Evolutionary conservation across 176 grass and related monocot genomes (phyloP).

Genomic region (Phoenix dactylifera): DNA sequence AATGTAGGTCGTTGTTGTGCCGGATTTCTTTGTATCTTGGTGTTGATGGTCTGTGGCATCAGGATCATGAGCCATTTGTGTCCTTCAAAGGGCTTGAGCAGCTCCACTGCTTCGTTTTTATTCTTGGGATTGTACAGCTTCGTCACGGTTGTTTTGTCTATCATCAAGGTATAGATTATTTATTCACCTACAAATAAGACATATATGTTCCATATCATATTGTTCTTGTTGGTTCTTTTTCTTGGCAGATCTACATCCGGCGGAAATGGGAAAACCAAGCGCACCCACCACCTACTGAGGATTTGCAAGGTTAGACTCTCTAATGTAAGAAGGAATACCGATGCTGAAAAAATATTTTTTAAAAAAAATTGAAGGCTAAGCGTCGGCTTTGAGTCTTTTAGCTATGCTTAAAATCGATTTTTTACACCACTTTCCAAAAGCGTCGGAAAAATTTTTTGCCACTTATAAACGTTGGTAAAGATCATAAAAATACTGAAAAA

Average conservation of each 20-base stretch:
- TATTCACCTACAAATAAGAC: no score
- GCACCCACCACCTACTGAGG: constrained; percentile 40
- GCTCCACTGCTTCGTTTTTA: constrained; percentile 77
- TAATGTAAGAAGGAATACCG: no score
- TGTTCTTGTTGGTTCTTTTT: background rate
- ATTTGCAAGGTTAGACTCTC: constrained; percentile 59
- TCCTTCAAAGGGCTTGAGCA: constrained; percentile 83
- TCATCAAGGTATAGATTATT: constrained; percentile 22
- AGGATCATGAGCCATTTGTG: constrained; percentile 94
- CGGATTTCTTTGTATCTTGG: background rate
- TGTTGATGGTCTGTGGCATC: constrained; percentile 7
- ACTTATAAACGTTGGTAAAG: no score
- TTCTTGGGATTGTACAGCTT: constrained; percentile 91
- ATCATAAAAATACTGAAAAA: no score
- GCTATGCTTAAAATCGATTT: no score
- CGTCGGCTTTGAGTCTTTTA: no score
- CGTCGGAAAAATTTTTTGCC: no score
- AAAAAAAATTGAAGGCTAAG: no score
- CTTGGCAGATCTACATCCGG: constrained; percentile 80
- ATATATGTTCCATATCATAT: no score
- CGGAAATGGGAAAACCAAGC: constrained; percentile 80
- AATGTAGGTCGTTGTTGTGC: background rate
- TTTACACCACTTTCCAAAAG: no score
- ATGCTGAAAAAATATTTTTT: no score
- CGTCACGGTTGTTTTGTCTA: constrained; percentile 75